These are phyloP conservation scores for Nicotiana benthamiana DNA, from an alignment of 257 asterid species.

Conservation along the genomic window DNA sequence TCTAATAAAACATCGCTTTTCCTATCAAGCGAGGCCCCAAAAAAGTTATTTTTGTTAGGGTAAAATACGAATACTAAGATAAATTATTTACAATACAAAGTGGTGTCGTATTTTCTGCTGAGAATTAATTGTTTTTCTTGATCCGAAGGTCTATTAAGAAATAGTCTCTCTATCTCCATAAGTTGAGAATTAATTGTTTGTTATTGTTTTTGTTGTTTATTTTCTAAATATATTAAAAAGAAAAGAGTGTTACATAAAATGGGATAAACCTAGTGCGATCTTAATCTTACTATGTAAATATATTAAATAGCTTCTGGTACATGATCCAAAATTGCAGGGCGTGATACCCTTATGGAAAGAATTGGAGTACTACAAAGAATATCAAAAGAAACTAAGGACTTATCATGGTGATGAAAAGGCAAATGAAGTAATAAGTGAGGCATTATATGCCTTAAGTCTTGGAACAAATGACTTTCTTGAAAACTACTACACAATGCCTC, in stretches of 20 bases:
- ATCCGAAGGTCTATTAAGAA: rapidly evolving
- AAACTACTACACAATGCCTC: slow-evolving; percentile 52
- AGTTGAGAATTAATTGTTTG: not conserved
- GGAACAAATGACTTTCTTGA: slow-evolving; percentile 89
- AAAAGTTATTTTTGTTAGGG: not conserved
- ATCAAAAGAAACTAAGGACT: slow-evolving; percentile 43
- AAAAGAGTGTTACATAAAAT: not conserved
- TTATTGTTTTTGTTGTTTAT: not conserved
- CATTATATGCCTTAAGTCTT: slow-evolving; percentile 57
- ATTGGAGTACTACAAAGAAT: slow-evolving; percentile 65
- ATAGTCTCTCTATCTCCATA: not conserved
- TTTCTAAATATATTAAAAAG: too few species aligned
- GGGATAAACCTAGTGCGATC: not conserved
- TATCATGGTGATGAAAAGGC: slow-evolving; percentile 56
- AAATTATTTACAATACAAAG: not conserved
- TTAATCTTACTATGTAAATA: not conserved
- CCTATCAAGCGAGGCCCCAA: not conserved
- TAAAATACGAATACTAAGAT: not conserved
- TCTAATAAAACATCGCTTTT: not conserved
- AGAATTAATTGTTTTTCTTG: too few species aligned
- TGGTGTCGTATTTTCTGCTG: not conserved
- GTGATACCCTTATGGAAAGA: slow-evolving; percentile 81
- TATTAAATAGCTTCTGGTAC: not conserved
- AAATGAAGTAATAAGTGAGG: slow-evolving; percentile 26
- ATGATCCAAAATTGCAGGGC: slow-evolving; percentile 29